Base-by-base conservation (phyloP, 495 filamentous ascomycete genomes). In the Hypoxylon perforatum region DNA sequence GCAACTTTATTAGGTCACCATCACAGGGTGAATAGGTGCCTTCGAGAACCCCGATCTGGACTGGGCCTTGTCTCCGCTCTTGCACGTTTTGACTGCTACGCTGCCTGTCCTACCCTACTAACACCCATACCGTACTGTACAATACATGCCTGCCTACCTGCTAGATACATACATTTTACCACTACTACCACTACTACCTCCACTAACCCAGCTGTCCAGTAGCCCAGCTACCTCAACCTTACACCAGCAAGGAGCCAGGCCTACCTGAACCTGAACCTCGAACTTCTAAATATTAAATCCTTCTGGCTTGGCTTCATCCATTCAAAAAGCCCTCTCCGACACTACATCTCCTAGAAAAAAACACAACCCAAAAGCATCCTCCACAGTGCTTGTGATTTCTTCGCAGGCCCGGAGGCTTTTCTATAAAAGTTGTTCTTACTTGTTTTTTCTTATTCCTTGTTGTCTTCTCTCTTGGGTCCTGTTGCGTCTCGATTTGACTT, bases 301-400 rank as follows among this genome's bases (percentile, higher is more conserved):
- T 62, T 69, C 60, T 69, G 66, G 66, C 66, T 74, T 74, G 72
- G 72, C 58, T 62, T 62, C 62, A 56, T 64, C 61, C 60, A 63
- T 63, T 55, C 59, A 61, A 67, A 69, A 69, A 64, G 60, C 66
- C 61, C 61, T 69, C 61, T 61, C 57, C 62, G 46, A 42, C 25
- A 59, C 60, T 67, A 67, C 67, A 72, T 74, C 69, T 62, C 72
- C 72, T 74, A 74, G 57, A 67, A 38, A 59, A 61, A 67, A 59
- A 67, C 51, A 50, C 18, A 11, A 12, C 36, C 45, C 42, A 44
- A 50, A 22, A 55, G 33, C 21, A 47, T n/a, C 44, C 63, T 45
- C 63, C 60, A 56, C 18, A 62, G 67, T 61, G 54, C 52, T 17
- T 67, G 54, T 68, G 33, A 51, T 55, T 42, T 48, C 23, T 65